Conservation (phyloP, 768 basidiomycete species). For the Steccherinum ochraceum region DNA sequence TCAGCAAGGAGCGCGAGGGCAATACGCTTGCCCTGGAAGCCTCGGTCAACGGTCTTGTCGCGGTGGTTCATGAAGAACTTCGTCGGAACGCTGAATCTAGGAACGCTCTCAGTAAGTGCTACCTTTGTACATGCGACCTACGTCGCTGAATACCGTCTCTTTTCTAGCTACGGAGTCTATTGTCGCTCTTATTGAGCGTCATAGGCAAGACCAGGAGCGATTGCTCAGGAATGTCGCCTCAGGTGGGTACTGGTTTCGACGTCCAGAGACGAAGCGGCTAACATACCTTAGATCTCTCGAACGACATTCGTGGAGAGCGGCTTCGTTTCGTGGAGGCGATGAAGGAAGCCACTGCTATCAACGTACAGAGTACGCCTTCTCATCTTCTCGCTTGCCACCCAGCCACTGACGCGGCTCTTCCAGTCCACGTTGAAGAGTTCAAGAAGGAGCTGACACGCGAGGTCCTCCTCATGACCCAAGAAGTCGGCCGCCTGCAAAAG, state of each 20-base stretch:
- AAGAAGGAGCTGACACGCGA: slow-evolving; percentile 75
- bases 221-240: slow-evolving; percentile 60
- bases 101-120: slow-evolving; percentile 29
- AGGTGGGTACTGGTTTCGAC: slow-evolving; percentile 34
- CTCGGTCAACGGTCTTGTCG: slow-evolving; percentile 30
- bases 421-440: slow-evolving; percentile 84
- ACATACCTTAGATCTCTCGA: slow-evolving; percentile 57
- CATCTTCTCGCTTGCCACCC: background rate
- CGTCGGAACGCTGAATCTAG: slow-evolving; percentile 33
- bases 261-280: background rate
- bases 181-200: slow-evolving; percentile 57
- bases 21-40: slow-evolving; percentile 24
- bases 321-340: slow-evolving; percentile 90
- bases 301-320: slow-evolving; percentile 81
- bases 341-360: slow-evolving; percentile 87
- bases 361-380: slow-evolving; percentile 63
- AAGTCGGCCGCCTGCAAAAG: slow-evolving; percentile 60
- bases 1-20: slow-evolving; percentile 25
- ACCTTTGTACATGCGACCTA: background rate
- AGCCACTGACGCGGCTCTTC: slow-evolving; percentile 5
- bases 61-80: slow-evolving; percentile 36
- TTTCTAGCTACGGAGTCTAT: slow-evolving; percentile 49
- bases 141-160: background rate
- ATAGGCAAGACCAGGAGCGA: slow-evolving; percentile 66
- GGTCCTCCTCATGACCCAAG: slow-evolving; percentile 66